These are phyloP conservation scores for Aspergillus awamori DNA, from an alignment of 2,329 filamentous ascomycete genomes.

Conservation along the genomic window DNA sequence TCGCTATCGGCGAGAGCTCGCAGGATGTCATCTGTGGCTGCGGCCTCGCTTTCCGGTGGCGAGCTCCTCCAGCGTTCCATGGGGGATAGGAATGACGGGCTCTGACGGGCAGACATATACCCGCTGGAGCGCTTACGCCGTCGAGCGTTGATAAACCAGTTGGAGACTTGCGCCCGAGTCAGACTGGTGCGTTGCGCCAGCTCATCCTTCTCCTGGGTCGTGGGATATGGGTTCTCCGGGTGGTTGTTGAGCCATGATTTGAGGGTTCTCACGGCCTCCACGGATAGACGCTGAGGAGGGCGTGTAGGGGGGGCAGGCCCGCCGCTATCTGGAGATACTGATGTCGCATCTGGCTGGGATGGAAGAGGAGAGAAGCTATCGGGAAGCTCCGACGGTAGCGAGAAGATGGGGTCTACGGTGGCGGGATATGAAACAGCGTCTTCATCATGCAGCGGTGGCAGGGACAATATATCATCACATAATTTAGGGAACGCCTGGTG, in stretches of 20 bases:
- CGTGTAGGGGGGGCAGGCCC: not conserved
- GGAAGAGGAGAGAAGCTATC: not conserved
- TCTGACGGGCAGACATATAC: not conserved
- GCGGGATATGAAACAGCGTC: not conserved
- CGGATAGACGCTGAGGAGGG: slow-evolving; percentile 4
- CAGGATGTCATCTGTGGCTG: slow-evolving; percentile 62
- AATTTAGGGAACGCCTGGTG: not conserved
- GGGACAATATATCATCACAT: not conserved
- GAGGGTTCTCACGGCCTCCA: slow-evolving; percentile 67
- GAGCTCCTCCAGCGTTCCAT: slow-evolving; percentile 68
- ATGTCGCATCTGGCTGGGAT: not conserved
- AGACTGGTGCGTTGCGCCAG: slow-evolving; percentile 75
- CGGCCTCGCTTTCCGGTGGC: slow-evolving; percentile 67
- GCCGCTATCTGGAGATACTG: not conserved
- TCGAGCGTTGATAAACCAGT: slow-evolving; percentile 86
- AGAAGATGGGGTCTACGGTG: not conserved
- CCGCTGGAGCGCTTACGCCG: slow-evolving; percentile 52
- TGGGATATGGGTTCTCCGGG: slow-evolving; percentile 78
- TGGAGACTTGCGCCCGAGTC: slow-evolving; percentile 79
- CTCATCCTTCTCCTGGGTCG: slow-evolving; percentile 77
- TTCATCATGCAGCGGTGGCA: not conserved
- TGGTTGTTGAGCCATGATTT: slow-evolving; percentile 81
- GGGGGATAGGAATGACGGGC: slow-evolving; percentile 54
- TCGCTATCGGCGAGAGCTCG: slow-evolving; percentile 51
- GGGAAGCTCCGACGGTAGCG: not conserved